Percentiles rank a stretch among this genome's conserved stretches.
Evolutionary conservation across 2,329 filamentous ascomycete genomes (phyloP).

Genomic region (Colletotrichum lindemuthianum): DNA sequence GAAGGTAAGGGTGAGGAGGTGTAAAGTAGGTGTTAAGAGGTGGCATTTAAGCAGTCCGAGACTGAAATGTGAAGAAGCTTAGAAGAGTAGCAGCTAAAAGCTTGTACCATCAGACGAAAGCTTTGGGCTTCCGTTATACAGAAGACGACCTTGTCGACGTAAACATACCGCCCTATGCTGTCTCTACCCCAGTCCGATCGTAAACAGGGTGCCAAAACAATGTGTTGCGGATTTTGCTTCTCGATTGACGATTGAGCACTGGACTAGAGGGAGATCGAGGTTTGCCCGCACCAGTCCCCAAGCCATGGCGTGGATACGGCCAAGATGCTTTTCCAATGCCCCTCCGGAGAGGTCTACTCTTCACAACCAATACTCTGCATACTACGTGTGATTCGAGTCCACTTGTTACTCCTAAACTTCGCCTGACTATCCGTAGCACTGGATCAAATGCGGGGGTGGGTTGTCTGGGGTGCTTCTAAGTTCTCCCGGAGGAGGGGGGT

Average conservation of each 20-base stretch:
- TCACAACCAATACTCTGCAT: neutral
- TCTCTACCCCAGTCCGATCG: neutral
- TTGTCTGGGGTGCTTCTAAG: constrained; percentile 23
- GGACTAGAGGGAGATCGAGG: neutral
- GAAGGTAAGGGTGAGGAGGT: too few relatives aligned
- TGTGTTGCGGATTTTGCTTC: constrained; percentile 12
- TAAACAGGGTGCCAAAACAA: neutral
- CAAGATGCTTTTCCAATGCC: neutral
- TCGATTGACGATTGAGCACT: neutral
- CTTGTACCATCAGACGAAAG: constrained; percentile 12
- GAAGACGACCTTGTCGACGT: neutral
- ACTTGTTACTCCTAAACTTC: neutral
- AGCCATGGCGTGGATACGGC: neutral
- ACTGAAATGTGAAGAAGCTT: neutral
- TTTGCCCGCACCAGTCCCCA: neutral
- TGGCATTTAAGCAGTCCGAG: too few relatives aligned
- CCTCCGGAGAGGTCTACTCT: neutral
- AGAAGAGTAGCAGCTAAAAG: neutral
- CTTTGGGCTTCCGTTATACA: constrained; percentile 6
- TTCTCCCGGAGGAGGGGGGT: constrained; percentile 2
- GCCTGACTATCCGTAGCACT: neutral
- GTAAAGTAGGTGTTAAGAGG: too few relatives aligned
- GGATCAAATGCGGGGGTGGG: constrained; percentile 21
- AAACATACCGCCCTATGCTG: neutral
- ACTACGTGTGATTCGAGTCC: neutral